These are phyloP conservation scores for Dothideomycetes sp. DNA, from an alignment of 2,329 filamentous ascomycete genomes.

Conservation along the genomic window DNA sequence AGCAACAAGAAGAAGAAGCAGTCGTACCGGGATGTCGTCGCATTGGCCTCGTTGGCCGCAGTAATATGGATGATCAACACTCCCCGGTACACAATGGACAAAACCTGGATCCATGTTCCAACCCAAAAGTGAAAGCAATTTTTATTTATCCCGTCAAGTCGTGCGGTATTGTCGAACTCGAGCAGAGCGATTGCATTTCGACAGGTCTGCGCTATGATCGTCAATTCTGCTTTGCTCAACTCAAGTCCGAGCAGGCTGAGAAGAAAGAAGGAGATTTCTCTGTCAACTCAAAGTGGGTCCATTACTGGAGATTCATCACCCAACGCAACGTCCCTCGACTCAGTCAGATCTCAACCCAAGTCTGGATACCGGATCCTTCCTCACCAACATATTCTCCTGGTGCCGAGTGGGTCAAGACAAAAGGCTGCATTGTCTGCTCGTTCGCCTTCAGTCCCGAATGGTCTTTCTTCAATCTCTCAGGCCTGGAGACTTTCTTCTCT, in stretches of 20 bases:
- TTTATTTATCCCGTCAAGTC: conserved; percentile 79
- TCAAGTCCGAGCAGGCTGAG: conserved; percentile 32
- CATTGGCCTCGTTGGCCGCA: conserved; percentile 18
- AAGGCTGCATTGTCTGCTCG: conserved; percentile 55
- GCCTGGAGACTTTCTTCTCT: conserved; percentile 26
- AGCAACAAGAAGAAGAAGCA: background rate
- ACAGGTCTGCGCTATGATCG: conserved; percentile 70
- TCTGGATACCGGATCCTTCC: conserved; percentile 61
- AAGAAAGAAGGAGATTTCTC: conserved; percentile 34
- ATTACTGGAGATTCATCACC: conserved; percentile 62
- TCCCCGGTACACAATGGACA: conserved; percentile 13
- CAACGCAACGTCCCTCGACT: conserved; percentile 61
- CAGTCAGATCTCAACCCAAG: conserved; percentile 55
- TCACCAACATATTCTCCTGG: conserved; percentile 40
- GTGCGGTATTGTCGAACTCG: conserved; percentile 66
- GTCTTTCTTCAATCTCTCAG: conserved; percentile 19
- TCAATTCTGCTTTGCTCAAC: conserved; percentile 72
- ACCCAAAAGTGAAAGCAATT: conserved; percentile 52
- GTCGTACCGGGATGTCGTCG: conserved; percentile 20
- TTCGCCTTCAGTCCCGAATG: conserved; percentile 47
- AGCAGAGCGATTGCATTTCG: conserved; percentile 52
- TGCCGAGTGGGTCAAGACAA: conserved; percentile 40
- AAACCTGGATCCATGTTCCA: background rate
- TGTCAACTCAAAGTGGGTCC: conserved; percentile 33
- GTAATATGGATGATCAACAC: conserved; percentile 21